Evolutionary conservation across 805 yeast species (phyloP).

Genomic region (Myxozyma neotropica): DNA sequence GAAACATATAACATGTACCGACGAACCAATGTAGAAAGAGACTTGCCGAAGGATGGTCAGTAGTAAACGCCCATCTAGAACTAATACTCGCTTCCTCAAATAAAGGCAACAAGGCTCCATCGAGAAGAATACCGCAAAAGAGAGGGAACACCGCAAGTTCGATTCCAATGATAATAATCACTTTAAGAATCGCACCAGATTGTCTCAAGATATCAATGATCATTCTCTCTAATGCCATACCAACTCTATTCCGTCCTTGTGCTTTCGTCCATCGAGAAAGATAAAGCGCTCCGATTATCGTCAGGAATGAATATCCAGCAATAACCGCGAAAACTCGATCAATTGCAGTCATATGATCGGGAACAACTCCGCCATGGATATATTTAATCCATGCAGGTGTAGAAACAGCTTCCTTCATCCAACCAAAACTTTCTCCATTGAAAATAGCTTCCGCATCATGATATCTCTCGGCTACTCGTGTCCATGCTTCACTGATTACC

Average conservation of each 20-base stretch:
- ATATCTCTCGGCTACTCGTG: conserved; percentile 10
- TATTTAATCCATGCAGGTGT: conserved; percentile 21
- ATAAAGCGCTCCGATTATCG: conserved; percentile 21
- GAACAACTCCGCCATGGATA: conserved; percentile 21
- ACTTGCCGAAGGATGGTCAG: conserved; percentile 36
- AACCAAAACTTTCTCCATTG: neutral
- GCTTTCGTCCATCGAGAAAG: conserved; percentile 13
- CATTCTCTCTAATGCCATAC: conserved; percentile 20
- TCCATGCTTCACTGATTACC: conserved; percentile 12
- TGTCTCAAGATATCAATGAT: conserved; percentile 32
- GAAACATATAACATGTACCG: conserved; percentile 86
- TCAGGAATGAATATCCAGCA: conserved; percentile 28
- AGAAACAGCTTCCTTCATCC: conserved; percentile 3
- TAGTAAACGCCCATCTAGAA: conserved; percentile 16
- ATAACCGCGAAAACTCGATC: conserved; percentile 27
- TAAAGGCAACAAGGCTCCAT: conserved; percentile 66
- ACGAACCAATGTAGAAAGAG: conserved; percentile 56
- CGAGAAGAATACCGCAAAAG: conserved; percentile 78
- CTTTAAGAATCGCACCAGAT: conserved; percentile 62
- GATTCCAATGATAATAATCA: conserved; percentile 69
- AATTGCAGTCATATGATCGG: conserved; percentile 14
- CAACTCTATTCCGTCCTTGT: neutral
- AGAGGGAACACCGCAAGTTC: conserved; percentile 87
- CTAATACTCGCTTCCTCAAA: conserved; percentile 37
- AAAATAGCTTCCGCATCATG: neutral